phyloP scores from a whole-genome alignment of 2,329 filamentous ascomycete genomes.

The Orbilia brochopaga region DNA sequence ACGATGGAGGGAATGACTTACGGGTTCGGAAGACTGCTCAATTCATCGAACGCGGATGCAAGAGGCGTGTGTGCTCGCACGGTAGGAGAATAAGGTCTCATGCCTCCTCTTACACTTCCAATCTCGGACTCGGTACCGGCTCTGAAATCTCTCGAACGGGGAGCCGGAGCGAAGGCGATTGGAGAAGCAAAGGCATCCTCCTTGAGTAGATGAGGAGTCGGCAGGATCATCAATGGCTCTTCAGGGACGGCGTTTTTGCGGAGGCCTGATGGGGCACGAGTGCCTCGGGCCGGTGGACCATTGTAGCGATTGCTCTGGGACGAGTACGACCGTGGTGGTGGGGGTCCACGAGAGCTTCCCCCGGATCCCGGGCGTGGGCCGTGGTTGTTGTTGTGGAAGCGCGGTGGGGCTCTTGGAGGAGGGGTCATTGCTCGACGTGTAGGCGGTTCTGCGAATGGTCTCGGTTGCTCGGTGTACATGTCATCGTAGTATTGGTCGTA shows the following conservation, averaged over 20 bases:
- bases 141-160: slow-evolving; percentile 69
- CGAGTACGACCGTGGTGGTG: slow-evolving; percentile 57
- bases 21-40: slow-evolving; percentile 85
- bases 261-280: slow-evolving; percentile 56
- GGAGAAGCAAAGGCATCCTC: slow-evolving; percentile 80
- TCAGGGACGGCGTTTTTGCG: slow-evolving; percentile 73
- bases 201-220: slow-evolving; percentile 81
- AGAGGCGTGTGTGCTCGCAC: slow-evolving; percentile 79
- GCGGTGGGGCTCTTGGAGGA: slow-evolving; percentile 68
- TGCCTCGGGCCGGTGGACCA: slow-evolving; percentile 56
- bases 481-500: slow-evolving; percentile 64
- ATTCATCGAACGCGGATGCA: slow-evolving; percentile 82
- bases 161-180: slow-evolving; percentile 85
- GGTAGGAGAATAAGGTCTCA: slow-evolving; percentile 74
- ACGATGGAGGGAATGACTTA: slow-evolving; percentile 64
- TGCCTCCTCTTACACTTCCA: slow-evolving; percentile 64
- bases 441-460: slow-evolving; percentile 80
- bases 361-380: slow-evolving; percentile 55
- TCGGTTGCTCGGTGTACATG: slow-evolving; percentile 66
- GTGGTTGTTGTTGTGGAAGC: slow-evolving; percentile 59
- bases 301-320: slow-evolving; percentile 59
- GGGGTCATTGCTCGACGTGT: slow-evolving; percentile 94
- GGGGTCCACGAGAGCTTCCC: slow-evolving; percentile 52
- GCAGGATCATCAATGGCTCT: slow-evolving; percentile 73
- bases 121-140: slow-evolving; percentile 68